These are phyloP conservation scores for Ganoderma boninense DNA, from an alignment of 1,284 basidiomycete species.

Conservation along the genomic window DNA sequence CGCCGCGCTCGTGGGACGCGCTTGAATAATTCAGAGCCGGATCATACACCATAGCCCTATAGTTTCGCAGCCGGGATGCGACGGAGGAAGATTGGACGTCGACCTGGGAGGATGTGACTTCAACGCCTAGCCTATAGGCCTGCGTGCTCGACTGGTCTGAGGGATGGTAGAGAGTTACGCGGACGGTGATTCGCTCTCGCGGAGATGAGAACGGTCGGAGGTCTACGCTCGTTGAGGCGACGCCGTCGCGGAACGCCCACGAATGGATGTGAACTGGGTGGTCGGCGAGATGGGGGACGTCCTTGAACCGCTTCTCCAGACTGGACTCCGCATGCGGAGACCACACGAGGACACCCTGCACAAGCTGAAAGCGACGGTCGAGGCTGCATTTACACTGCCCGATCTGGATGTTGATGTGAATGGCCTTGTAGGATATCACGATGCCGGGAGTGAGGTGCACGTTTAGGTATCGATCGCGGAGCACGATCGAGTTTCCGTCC, in stretches of 20 bases:
- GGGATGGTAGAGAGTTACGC: not conserved
- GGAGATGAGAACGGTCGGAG: not conserved
- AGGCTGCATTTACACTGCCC: conserved; percentile 18
- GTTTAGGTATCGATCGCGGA: not conserved
- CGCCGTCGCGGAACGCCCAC: conserved; percentile 18
- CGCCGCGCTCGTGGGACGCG: too few relatives aligned
- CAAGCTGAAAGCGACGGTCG: conserved; percentile 2
- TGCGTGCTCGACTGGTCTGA: not conserved
- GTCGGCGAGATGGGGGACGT: not conserved
- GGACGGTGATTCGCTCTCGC: not conserved
- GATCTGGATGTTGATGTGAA: conserved; percentile 14
- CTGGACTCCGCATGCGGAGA: not conserved
- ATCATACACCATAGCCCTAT: too few relatives aligned
- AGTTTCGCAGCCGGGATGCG: too few relatives aligned
- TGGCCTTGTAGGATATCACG: not conserved
- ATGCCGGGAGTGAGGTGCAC: not conserved
- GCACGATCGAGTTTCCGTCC: conserved; percentile 3
- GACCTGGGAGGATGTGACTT: not conserved
- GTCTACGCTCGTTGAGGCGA: conserved; percentile 8
- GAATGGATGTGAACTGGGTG: conserved; percentile 21
- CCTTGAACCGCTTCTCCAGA: not conserved
- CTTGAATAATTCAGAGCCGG: too few relatives aligned
- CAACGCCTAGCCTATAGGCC: not conserved
- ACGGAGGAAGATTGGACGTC: too few relatives aligned
- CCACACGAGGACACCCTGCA: conserved; percentile 8